Evolutionary conservation across 768 basidiomycete species (phyloP).

Genomic region (Leccinum boreale): DNA sequence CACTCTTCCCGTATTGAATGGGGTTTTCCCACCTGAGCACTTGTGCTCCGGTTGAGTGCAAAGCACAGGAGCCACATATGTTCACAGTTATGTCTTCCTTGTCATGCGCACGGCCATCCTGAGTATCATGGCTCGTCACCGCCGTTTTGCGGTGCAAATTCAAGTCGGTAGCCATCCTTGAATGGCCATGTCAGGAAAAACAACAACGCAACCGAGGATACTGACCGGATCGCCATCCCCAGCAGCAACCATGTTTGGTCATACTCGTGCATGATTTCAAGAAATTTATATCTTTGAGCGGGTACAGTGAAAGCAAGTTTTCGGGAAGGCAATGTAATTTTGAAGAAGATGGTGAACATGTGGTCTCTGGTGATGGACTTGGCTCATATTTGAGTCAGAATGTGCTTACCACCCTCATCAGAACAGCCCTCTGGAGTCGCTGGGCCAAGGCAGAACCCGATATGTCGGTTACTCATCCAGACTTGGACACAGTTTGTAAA

Average conservation of each 20-base stretch:
- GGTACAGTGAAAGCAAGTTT: slow-evolving; percentile 89
- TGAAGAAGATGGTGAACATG: slow-evolving; percentile 52
- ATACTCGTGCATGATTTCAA: slow-evolving; percentile 94
- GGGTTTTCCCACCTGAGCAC: slow-evolving; percentile 97
- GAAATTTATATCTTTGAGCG: slow-evolving; percentile 84
- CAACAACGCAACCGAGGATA: background rate
- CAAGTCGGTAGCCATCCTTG: slow-evolving; percentile 91
- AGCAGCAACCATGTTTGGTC: slow-evolving; percentile 91
- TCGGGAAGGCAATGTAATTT: slow-evolving; percentile 86
- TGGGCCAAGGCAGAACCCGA: too few relatives aligned
- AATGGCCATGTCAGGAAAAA: slow-evolving; percentile 10
- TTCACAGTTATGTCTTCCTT: slow-evolving; percentile 88
- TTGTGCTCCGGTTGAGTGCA: slow-evolving; percentile 82
- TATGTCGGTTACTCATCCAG: too few relatives aligned
- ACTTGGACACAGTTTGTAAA: too few relatives aligned
- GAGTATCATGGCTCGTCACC: slow-evolving; percentile 55
- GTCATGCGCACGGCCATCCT: slow-evolving; percentile 79
- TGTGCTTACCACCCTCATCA: too few relatives aligned
- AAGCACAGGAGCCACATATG: slow-evolving; percentile 91
- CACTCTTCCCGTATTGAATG: slow-evolving; percentile 91
- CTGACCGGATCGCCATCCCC: slow-evolving; percentile 80
- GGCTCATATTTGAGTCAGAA: too few relatives aligned
- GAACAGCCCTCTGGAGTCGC: too few relatives aligned
- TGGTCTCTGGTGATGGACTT: too few relatives aligned
- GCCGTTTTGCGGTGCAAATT: slow-evolving; percentile 89